A percentile compares a stretch with the other conserved stretches of the same genome.
Evolutionary conservation across 352 stramenopile genomes (phyloP).

Genomic region (Peronospora belbahrii): DNA sequence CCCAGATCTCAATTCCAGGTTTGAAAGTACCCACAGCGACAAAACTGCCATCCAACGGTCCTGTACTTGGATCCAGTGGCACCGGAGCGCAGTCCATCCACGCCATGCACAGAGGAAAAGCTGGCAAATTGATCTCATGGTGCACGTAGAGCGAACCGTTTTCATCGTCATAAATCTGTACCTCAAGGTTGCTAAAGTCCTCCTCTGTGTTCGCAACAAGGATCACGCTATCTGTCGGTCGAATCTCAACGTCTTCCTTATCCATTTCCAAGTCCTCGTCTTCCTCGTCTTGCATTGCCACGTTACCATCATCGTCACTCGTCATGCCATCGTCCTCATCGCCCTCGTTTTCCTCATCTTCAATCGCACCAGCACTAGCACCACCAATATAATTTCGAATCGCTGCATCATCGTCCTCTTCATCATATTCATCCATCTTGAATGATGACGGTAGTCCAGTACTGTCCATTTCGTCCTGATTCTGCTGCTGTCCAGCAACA

Average conservation of each 20-base stretch:
- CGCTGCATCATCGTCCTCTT: conserved; percentile 74
- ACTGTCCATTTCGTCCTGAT: conserved; percentile 26
- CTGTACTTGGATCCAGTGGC: conserved; percentile 45
- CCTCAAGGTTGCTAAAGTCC: conserved; percentile 96
- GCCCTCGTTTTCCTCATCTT: conserved; percentile 35
- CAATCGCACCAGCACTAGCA: conserved; percentile 18
- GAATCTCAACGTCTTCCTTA: conserved; percentile 92
- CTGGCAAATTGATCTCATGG: conserved; percentile 98
- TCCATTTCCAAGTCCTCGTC: conserved; percentile 69
- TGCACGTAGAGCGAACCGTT: conserved; percentile 98
- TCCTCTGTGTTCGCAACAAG: conserved; percentile 96
- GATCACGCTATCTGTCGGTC: conserved; percentile 90
- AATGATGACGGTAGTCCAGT: conserved; percentile 58
- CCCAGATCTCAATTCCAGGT: conserved; percentile 99
- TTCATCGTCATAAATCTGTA: conserved; percentile 98
- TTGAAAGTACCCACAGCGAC: conserved; percentile 99
- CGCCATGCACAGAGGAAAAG: conserved; percentile 96
- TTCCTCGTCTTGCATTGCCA: conserved; percentile 29
- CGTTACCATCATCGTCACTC: neutral
- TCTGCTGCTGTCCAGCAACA: conserved; percentile 16
- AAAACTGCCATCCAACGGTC: conserved; percentile 90
- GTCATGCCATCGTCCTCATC: neutral
- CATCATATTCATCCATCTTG: conserved; percentile 87
- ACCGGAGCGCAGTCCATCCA: conserved; percentile 91
- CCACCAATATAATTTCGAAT: conserved; percentile 72